A percentile compares a stretch with the other conserved stretches of the same genome.
Conservation (phyloP, 2,329 filamentous ascomycete species). For the Helotiales sp. region DNA sequence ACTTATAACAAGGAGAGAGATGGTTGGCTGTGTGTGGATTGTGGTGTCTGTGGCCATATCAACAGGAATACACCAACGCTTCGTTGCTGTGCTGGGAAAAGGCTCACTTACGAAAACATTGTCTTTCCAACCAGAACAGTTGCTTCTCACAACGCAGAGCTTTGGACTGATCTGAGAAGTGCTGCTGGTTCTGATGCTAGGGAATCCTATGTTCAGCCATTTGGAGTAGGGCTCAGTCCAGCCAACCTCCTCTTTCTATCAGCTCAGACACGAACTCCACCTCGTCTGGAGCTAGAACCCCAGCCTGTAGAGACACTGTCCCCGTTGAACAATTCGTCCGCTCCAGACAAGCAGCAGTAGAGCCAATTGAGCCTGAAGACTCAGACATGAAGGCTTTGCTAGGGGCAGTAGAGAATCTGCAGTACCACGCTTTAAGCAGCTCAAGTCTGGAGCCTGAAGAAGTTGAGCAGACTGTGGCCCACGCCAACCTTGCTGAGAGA, state of each 20-base stretch:
- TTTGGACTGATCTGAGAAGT: background rate
- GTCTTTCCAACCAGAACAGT: background rate
- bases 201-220: background rate
- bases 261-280: too few relatives aligned
- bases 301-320: background rate
- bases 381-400: background rate
- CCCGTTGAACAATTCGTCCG: background rate
- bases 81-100: background rate
- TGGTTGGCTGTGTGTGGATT: background rate
- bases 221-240: too few relatives aligned
- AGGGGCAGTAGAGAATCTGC: background rate
- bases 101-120: background rate
- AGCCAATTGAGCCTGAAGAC: background rate
- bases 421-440: background rate
- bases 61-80: background rate
- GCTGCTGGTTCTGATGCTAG: too few relatives aligned
- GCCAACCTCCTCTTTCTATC: too few relatives aligned
- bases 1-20: background rate
- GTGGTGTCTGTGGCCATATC: background rate
- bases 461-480: too few relatives aligned
- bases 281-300: too few relatives aligned
- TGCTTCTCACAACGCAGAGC: background rate
- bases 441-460: background rate
- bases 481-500: too few relatives aligned
- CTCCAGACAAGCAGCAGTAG: background rate